These are phyloP conservation scores for Annulohypoxylon moriforme DNA, from an alignment of 495 filamentous ascomycete species.

Conservation along the genomic window DNA sequence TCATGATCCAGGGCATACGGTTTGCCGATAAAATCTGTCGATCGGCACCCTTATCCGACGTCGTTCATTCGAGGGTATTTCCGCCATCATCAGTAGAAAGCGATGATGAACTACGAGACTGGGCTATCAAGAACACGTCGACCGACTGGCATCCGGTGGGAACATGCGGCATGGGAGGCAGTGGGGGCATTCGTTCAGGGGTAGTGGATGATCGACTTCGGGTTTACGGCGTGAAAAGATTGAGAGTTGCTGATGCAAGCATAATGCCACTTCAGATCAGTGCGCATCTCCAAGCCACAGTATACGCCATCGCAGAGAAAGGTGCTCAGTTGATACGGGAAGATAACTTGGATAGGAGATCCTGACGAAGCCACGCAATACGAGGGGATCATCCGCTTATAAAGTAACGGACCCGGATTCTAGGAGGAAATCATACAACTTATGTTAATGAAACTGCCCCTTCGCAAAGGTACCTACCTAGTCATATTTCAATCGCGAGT, in stretches of 20 bases:
- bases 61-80: not conserved
- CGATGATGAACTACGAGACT: not conserved
- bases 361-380: not conserved
- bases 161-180: conserved; percentile 1
- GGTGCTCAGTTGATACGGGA: not conserved
- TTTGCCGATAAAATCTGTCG: not conserved
- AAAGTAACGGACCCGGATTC: not conserved
- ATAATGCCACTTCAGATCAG: conserved; percentile 13
- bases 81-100: not conserved
- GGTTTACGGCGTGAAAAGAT: not conserved
- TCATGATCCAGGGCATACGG: not conserved
- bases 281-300: conserved; percentile 14
- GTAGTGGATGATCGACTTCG: conserved; percentile 10
- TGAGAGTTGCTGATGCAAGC: conserved; percentile 9
- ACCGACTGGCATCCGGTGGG: conserved; percentile 9
- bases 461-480: no score
- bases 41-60: not conserved
- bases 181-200: conserved; percentile 4
- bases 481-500: no score
- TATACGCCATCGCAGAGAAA: conserved; percentile 8
- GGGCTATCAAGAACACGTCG: not conserved
- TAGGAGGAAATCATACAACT: not conserved
- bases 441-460: no score
- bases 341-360: not conserved
- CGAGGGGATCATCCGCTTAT: not conserved